Evolutionary conservation across 305 asterid species (phyloP), one percentile per base, ranked within the genome.

Genomic region (Fraxinus nigra): DNA sequence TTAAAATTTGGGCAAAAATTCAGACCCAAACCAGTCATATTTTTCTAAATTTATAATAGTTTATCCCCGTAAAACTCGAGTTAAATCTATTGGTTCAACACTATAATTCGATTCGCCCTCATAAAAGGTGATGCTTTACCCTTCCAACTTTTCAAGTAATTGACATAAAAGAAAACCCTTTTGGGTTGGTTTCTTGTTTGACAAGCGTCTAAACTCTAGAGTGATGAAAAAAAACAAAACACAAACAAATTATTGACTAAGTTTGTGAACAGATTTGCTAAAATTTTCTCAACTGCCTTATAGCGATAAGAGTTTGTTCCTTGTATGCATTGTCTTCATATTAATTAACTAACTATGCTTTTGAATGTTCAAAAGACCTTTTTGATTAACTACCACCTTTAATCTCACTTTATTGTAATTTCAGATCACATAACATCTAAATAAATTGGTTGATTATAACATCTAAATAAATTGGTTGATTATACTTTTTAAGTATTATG

Each of bases 1-100:
- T 51, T 74, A 51, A 77, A 83, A 83, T 79, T 81, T 69, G 87
- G 87, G 83, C 87, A 86, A 88, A 87, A 85, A 76, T 83, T 88
- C 85, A 81, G 82, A 80, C 83, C 85, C 79, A 86, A 77, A 76
- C 1, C 1, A 14, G n/a, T 46, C 20, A 13, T 48, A 48, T 48
- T 48, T 46, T 43, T 48, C 59, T 48, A 14, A 48, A 14, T 9
- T 48, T 14, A 9, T 48, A 46, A 14, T 13, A 14, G 20, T 48
- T 48, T 13, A 14, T 48, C 18, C 59, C 18, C 59, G 2, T 14
- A 48, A 48, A 13, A 48, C 20, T 48, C 56, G 14, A 40, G 4
- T 40, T 1, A 43, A 43, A 43, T 43, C 54, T 43, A 43, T 5
- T 43, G 1, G 54, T 43, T 10, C 51, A 40, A 40, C 14, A 10